Evolutionary conservation across 2,329 filamentous ascomycete species (phyloP), one percentile per base, ranked within the genome.

Genomic region (Penicillium corylophilum): DNA sequence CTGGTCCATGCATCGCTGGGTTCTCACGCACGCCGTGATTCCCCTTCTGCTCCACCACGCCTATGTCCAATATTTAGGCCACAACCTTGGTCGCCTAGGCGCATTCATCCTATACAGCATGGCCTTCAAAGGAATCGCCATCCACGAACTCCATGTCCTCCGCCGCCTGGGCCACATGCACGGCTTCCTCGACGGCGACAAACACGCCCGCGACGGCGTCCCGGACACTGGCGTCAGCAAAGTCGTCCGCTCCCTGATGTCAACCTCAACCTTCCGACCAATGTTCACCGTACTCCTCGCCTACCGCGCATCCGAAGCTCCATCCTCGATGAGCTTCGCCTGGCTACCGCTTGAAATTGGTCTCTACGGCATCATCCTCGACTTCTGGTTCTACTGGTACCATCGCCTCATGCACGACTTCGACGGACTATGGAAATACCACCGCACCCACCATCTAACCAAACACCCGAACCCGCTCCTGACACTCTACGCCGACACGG

Each of bases 381-480:
- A 64, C 44, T 64, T 64, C 51, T 64, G 62, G 62, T 64, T 64
- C 51, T 64, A 64, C 51, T 64, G 61, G 62, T 64, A 64, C 47
- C 62, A 64, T 38, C 61, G 62, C 0, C n/a, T 57, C 2, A 64
- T 64, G 56, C 62, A 64, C 26, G 61, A 63, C 16, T 47, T 64
- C 22, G 54, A 45, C 44, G 48, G 50, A 2, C 48, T 64, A 12
- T 64, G 62, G 62, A 54, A 64, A 36, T 64, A 59, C 52, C 62
- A 64, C 48, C 60, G 62, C 16, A 64, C 60, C 13, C 62, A 64
- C 56, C 62, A 64, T 23, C 56, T 64, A 10, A 64, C 62, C 13
- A 64, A 64, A 38, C 62, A 64, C 35, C 62, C 62, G 12, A 63
- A 63, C 49, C 62, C 62, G 5, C 54, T 64, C 15, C 50, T 64